Base-by-base conservation (phyloP, 768 basidiomycete genomes). In the Grammothele lineata region DNA sequence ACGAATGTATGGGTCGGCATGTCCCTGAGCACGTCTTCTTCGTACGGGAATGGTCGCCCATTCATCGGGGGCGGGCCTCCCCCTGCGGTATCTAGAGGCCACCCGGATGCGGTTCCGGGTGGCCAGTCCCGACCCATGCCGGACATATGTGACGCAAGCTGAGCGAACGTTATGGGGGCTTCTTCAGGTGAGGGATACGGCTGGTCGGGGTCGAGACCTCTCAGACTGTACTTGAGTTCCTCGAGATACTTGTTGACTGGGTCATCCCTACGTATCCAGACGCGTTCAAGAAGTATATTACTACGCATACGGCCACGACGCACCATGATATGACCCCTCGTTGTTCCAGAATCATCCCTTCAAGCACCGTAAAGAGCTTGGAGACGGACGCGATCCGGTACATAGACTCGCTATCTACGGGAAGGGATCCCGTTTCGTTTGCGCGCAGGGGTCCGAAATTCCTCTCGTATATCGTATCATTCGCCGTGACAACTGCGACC, bases 371-470 rank as follows among this genome's bases (percentile, higher is more conserved):
- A 53, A 78, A 77, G 47, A 79, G 60, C 59, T 80, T 81, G 5
- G 73, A 70, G 45, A 76, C 69, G 33, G 73, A 76, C 1, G 76
- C 77, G 21, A 79, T 63, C 22, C 80, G 67, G 51, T 78, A 80
- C 40, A 76, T 67, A 0, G 76, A 72, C 54, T 77, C 57, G 41
- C 68, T 64, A n/a, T 41, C 47, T n/a, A 38, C 48, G 12, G 46
- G 39, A 3, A 40, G 47, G 1, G 52, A 42, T 15, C 22, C 34
- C 9, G 41, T 43, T 36, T 51, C 50, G 25, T 50, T 50, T 8
- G 37, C 49, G 9, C 35, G 43, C 24, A 30, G 43, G 21, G 23
- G 27, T 14, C 78, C 77, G 54, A 69, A 75, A 27, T 71, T 71
- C 10, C 59, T 57, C 48, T 77, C 70, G 47, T 70, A 80, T 12